phyloP scores from a whole-genome alignment of 176 grass and related monocot species.

The Avena eriantha region DNA sequence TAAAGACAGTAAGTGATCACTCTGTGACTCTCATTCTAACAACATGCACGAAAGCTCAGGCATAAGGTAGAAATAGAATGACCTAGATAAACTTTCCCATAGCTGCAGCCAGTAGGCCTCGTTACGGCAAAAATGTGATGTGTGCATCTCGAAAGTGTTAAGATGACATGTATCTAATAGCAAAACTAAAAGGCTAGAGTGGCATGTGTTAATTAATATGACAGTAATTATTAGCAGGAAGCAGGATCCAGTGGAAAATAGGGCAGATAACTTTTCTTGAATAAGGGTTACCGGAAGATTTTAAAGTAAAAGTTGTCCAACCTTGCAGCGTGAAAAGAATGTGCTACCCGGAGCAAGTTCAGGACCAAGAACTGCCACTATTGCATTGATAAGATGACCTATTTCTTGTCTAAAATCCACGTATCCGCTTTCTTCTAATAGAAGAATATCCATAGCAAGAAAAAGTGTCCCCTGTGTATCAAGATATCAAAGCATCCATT shows the following conservation, averaged over 20 bases:
- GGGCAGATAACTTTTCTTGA: neutral
- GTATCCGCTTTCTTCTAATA: slow-evolving; percentile 92
- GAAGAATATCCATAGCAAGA: slow-evolving; percentile 97
- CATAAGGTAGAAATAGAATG: neutral
- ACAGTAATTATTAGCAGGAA: slow-evolving; percentile 34
- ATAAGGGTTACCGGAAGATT: neutral
- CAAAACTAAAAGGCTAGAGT: slow-evolving; percentile 1
- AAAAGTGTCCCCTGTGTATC: slow-evolving; percentile 83
- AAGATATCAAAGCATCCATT: slow-evolving; percentile 50
- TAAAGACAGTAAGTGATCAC: slow-evolving; percentile 8
- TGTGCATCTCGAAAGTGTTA: slow-evolving; percentile 13
- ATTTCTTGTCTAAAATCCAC: slow-evolving; percentile 92
- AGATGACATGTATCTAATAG: slow-evolving; percentile 32
- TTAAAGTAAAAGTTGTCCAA: slow-evolving; percentile 39
- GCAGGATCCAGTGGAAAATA: slow-evolving; percentile 28
- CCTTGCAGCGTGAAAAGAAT: slow-evolving; percentile 99
- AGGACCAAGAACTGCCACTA: slow-evolving; percentile 97
- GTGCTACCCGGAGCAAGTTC: slow-evolving; percentile 90
- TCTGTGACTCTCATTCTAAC: neutral
- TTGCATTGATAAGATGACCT: slow-evolving; percentile 90
- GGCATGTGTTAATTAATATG: slow-evolving; percentile 13
- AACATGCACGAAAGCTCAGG: neutral
- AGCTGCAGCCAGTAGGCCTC: slow-evolving; percentile 14
- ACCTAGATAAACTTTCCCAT: neutral
- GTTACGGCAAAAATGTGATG: neutral